phyloP scores from a whole-genome alignment of 345 rosid species.

The Citrus sp. region DNA sequence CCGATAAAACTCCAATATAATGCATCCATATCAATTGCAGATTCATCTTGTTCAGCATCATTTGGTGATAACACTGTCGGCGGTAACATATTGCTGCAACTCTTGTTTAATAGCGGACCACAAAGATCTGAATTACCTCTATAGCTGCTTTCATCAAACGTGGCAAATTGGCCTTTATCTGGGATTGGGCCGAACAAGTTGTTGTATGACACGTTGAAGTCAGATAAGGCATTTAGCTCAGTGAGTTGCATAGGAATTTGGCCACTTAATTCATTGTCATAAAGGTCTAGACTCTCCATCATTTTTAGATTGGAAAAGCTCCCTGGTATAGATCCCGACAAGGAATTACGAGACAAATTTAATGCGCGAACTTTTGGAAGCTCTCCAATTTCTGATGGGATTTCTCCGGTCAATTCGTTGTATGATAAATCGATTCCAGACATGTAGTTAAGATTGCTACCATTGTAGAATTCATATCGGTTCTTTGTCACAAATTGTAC shows the following conservation, averaged over 20 bases:
- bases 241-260: slow-evolving; percentile 17
- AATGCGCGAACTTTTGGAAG: slow-evolving; percentile 13
- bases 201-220: not conserved
- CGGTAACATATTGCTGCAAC: not conserved
- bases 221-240: not conserved
- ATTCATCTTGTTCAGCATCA: not conserved
- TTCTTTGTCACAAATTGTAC: slow-evolving; percentile 15
- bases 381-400: slow-evolving; percentile 19
- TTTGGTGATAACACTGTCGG: not conserved
- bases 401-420: slow-evolving; percentile 19
- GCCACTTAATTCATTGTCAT: slow-evolving; percentile 14
- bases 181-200: not conserved
- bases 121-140: not conserved
- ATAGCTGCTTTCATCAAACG: not conserved
- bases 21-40: not conserved
- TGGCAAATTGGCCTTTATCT: not conserved
- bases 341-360: slow-evolving; percentile 15
- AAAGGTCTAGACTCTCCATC: not conserved
- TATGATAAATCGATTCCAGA: slow-evolving; percentile 22
- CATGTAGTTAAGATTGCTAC: not conserved
- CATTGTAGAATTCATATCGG: slow-evolving; percentile 20
- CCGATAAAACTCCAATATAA: not conserved
- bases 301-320: slow-evolving; percentile 16
- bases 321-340: slow-evolving; percentile 1
- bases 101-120: not conserved